Evolutionary conservation across 2,329 filamentous ascomycete genomes (phyloP).

Genomic region (Fusarium oligoseptatum): DNA sequence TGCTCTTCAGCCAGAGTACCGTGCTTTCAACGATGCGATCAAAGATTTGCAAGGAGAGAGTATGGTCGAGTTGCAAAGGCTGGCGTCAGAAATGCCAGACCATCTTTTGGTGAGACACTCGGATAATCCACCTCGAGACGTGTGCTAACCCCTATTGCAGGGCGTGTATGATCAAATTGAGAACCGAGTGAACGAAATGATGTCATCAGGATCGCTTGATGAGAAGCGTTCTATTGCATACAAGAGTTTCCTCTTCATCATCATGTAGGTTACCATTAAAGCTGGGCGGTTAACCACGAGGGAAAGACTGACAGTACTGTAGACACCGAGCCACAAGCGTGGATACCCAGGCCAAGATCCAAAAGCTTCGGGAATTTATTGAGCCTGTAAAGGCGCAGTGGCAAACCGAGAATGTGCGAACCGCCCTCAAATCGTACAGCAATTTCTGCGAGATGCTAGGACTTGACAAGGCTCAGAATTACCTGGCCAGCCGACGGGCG

Average conservation of each 20-base stretch:
- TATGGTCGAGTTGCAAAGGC: slow-evolving; percentile 87
- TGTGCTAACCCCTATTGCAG: slow-evolving; percentile 53
- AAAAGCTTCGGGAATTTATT: slow-evolving; percentile 81
- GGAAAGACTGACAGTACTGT: slow-evolving; percentile 15
- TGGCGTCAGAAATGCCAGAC: slow-evolving; percentile 92
- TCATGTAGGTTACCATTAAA: slow-evolving; percentile 69
- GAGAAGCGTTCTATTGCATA: slow-evolving; percentile 89
- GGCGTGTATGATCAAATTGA: slow-evolving; percentile 91
- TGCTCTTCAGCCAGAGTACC: slow-evolving; percentile 77
- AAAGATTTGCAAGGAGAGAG: slow-evolving; percentile 89
- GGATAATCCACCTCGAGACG: not conserved
- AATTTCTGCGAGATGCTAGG: slow-evolving; percentile 85
- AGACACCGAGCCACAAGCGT: slow-evolving; percentile 86
- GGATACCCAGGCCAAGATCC: slow-evolving; percentile 76
- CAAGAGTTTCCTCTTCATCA: slow-evolving; percentile 92
- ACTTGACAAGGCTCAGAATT: slow-evolving; percentile 83
- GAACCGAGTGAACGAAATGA: slow-evolving; percentile 83
- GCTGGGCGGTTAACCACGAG: not conserved
- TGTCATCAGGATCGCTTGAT: slow-evolving; percentile 78
- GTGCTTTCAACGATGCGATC: slow-evolving; percentile 86
- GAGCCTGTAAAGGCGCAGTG: slow-evolving; percentile 86
- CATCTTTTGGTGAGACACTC: slow-evolving; percentile 76
- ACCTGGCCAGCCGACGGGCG: slow-evolving; percentile 79
- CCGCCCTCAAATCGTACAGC: slow-evolving; percentile 78
- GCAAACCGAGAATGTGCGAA: slow-evolving; percentile 77